Evolutionary conservation across 1,139 yeast species (phyloP).

Genomic region (Taphrina sp.): DNA sequence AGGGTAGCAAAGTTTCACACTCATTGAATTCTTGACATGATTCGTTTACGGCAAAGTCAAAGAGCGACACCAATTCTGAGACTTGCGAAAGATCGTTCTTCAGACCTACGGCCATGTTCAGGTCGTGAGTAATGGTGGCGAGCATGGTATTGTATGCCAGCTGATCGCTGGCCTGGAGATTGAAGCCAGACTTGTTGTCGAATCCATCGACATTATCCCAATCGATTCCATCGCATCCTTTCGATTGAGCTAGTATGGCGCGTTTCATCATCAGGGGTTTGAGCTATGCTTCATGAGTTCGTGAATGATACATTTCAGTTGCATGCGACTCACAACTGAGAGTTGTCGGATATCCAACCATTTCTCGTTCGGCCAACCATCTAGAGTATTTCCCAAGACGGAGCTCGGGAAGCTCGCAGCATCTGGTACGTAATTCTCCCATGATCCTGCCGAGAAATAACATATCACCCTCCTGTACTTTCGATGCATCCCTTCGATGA

Average conservation of each 20-base stretch:
- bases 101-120: conserved; percentile 37
- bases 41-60: conserved; percentile 39
- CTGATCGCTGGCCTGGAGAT: conserved; percentile 33
- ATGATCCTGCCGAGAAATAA: conserved; percentile 38
- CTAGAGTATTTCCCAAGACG: conserved; percentile 36
- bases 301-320: too few relatives aligned
- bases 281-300: too few relatives aligned
- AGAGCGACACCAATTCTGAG: conserved; percentile 33
- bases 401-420: conserved; percentile 29
- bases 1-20: conserved; percentile 27
- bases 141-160: conserved; percentile 36
- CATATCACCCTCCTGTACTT: conserved; percentile 36
- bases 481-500: conserved; percentile 32
- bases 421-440: conserved; percentile 37
- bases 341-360: conserved; percentile 36
- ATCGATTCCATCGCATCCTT: conserved; percentile 39
- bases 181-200: conserved; percentile 37
- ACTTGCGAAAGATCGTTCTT: conserved; percentile 38
- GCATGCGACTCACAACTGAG: conserved; percentile 33
- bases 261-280: conserved; percentile 35
- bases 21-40: conserved; percentile 38
- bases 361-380: conserved; percentile 38
- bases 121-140: conserved; percentile 35
- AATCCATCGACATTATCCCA: conserved; percentile 39
- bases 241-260: conserved; percentile 35